Conservation (phyloP, 768 basidiomycete genomes). For the Dioszegia hungarica region DNA sequence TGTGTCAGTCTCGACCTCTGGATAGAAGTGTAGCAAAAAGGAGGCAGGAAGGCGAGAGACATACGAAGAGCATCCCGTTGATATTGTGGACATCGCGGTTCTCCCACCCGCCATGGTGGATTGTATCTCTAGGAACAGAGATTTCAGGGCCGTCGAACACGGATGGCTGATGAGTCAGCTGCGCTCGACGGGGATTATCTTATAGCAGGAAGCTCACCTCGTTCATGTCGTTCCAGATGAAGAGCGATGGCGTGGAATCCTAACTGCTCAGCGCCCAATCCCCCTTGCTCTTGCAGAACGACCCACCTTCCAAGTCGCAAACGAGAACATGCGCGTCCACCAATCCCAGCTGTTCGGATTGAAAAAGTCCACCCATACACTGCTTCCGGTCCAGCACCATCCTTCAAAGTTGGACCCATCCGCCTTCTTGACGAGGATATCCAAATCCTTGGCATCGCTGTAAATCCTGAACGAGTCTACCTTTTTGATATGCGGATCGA, state of each 20-base stretch:
- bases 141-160: constrained; percentile 99
- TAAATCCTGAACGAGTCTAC: constrained; percentile 73
- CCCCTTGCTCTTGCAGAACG: not conserved
- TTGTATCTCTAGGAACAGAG: constrained; percentile 65
- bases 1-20: not conserved
- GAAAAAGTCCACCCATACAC: constrained; percentile 97
- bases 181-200: not conserved
- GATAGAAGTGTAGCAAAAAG: too few relatives aligned
- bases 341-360: constrained; percentile 82
- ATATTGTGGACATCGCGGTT: constrained; percentile 96
- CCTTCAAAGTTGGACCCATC: constrained; percentile 79
- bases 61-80: constrained; percentile 79
- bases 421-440: constrained; percentile 72
- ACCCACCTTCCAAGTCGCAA: constrained; percentile 53
- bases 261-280: constrained; percentile 6
- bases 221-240: constrained; percentile 99
- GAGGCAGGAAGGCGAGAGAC: constrained; percentile 14
- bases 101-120: constrained; percentile 95
- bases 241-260: constrained; percentile 68
- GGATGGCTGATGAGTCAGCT: constrained; percentile 61
- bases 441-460: constrained; percentile 74
- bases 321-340: constrained; percentile 82
- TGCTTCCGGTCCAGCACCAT: constrained; percentile 97
- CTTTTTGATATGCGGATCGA: constrained; percentile 94
- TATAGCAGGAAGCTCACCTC: constrained; percentile 59